These are phyloP conservation scores for Haematococcus lacustris DNA, from an alignment of 139 green algal species.

Conservation along the genomic window DNA sequence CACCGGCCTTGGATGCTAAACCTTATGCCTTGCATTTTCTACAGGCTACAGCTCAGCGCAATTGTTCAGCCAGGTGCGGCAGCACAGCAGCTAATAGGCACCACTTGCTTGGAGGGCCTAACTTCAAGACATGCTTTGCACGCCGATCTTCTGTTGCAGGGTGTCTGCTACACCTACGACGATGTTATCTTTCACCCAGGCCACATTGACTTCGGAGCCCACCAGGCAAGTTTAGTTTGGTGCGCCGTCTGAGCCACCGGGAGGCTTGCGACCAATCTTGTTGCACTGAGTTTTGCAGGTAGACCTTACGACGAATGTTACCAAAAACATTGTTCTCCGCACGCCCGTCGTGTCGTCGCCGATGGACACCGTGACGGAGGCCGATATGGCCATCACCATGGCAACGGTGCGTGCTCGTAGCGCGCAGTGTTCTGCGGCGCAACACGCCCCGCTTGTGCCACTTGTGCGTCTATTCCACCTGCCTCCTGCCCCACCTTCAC, in stretches of 20 bases:
- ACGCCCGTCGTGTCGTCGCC: conserved; percentile 86
- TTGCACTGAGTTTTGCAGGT: conserved; percentile 77
- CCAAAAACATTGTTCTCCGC: conserved; percentile 75
- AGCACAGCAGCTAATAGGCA: too few species aligned
- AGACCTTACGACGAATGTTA: conserved; percentile 73
- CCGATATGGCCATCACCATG: conserved; percentile 94
- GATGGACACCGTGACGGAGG: conserved; percentile 98
- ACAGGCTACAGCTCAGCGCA: conserved; percentile 57
- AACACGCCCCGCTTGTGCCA: too few species aligned
- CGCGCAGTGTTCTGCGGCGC: too few species aligned
- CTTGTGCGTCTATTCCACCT: too few species aligned
- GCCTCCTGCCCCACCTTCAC: neutral
- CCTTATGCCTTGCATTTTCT: too few species aligned
- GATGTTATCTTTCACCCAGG: conserved; percentile 97
- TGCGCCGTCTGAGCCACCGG: too few species aligned
- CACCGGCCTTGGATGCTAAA: too few species aligned
- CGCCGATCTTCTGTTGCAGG: conserved; percentile 39
- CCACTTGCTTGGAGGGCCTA: too few species aligned
- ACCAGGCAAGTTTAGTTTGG: too few species aligned
- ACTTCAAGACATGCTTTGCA: too few species aligned
- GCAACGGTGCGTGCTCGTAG: conserved; percentile 54
- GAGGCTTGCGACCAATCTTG: too few species aligned
- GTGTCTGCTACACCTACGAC: conserved; percentile 95
- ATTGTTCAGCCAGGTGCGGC: conserved; percentile 58
- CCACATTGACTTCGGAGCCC: conserved; percentile 90